Base-by-base conservation (phyloP, 106 monocot genomes). In the Acanthochlamys bracteata region DNA sequence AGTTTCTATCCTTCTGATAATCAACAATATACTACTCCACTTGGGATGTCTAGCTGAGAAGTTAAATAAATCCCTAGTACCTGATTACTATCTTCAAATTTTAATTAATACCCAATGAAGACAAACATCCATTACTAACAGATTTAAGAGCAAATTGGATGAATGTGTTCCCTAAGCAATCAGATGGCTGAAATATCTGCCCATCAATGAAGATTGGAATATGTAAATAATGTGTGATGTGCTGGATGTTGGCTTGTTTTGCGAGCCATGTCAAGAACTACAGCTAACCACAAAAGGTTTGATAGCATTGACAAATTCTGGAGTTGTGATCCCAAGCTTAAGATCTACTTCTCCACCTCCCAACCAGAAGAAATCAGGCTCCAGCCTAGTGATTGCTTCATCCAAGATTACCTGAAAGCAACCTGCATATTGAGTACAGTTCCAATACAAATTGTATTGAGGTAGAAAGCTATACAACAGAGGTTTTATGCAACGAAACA, bases 301-400 rank as follows among this genome's bases (percentile, higher is more conserved):
- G 66, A 95, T 19, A 53, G 82, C 71, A 62, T 25, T 73, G n/a
- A 90, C 61, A 42, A 90, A 95, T 68, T 95, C 78, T 39, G 79
- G 26, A 53, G 86, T 90, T 42, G 75, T 77, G 25, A 95, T 82
- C 66, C 94, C 86, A 41, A 95, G 86, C 75, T 90, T 95, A 40
- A 88, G 83, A 70, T 89, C 80, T 51, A 92, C 98, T 65, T 98
- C 92, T 10, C 92, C 98, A 43, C 92, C 98, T 20, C 92, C 98
- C 67, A 98, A 68, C 98, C 98, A 92, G 69, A 92, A 98, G 87
- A 78, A 98, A 79, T 85, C 81, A 20, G 86, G 82, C 21, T 83
- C 70, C 76, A 98, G 51, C 59, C 79, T 98, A 12, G 67, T 62
- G 52, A 98, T 98, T 45, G 98, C 98, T 81, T 89, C 96, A 60